These are phyloP conservation scores for Parachaetomium inaequale DNA, from an alignment of 495 filamentous ascomycete genomes.

Conservation along the genomic window DNA sequence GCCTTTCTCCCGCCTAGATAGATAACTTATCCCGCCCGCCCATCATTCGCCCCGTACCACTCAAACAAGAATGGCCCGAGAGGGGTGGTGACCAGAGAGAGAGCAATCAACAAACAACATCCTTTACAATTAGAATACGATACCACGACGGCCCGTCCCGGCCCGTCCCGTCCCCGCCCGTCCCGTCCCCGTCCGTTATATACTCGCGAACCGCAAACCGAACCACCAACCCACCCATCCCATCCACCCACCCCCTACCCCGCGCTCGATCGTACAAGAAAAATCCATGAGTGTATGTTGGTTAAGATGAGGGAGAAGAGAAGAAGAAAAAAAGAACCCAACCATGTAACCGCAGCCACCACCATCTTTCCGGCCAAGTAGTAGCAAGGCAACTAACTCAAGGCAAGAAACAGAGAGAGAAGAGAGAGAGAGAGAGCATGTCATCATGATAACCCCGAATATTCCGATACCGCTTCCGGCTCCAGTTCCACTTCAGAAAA, in stretches of 20 bases:
- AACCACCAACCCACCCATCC: not conserved
- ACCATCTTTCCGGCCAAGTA: too few species aligned
- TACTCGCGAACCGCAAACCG: too few species aligned
- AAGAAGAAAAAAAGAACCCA: not conserved
- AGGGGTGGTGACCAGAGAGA: not conserved
- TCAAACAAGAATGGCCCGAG: not conserved
- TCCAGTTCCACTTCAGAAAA: too few species aligned
- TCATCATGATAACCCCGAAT: too few species aligned
- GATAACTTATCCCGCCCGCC: too few species aligned
- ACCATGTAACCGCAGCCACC: not conserved
- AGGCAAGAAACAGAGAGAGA: too few species aligned
- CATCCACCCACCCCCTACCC: not conserved
- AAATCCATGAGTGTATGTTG: not conserved
- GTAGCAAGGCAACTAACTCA: too few species aligned
- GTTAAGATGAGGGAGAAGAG: not conserved
- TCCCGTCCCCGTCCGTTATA: not conserved
- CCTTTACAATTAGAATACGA: conserved; percentile 1
- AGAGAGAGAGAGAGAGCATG: too few species aligned
- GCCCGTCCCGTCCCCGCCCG: not conserved
- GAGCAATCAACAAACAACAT: not conserved
- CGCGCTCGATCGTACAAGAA: not conserved
- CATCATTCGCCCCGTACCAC: not conserved
- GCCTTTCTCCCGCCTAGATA: not conserved
- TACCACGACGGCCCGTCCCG: not conserved
- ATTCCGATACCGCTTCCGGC: too few species aligned